Percentiles rank a stretch among this genome's conserved stretches.
phyloP scores from a whole-genome alignment of 257 asterid genomes.

The Solanum acaule region DNA sequence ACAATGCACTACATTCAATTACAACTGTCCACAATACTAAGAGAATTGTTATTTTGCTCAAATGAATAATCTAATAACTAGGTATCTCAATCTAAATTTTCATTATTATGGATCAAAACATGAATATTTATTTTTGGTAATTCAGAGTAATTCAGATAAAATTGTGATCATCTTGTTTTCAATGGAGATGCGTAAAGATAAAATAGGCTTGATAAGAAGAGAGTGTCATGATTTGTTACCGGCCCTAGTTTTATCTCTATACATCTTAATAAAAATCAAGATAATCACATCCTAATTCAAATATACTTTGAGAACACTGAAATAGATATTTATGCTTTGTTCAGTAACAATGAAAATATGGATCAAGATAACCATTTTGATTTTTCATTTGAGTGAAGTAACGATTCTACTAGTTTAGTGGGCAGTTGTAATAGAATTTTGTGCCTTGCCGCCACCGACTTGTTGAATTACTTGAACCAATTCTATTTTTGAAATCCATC shows the following conservation, averaged over 20 bases:
- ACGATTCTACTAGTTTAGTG: background rate
- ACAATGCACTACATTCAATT: background rate
- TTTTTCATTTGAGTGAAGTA: background rate
- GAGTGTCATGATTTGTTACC: background rate
- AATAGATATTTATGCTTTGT: background rate
- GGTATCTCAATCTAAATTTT: too few species aligned
- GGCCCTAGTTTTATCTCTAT: background rate
- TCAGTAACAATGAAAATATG: background rate
- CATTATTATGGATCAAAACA: too few species aligned
- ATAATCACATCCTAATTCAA: background rate
- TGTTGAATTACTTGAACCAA: background rate
- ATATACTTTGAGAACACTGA: background rate
- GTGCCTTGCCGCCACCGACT: background rate
- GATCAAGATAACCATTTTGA: background rate
- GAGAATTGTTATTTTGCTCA: background rate
- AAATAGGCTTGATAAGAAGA: too few species aligned
- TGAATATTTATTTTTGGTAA: too few species aligned
- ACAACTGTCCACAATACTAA: background rate
- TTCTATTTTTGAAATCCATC: background rate
- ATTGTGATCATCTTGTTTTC: too few species aligned
- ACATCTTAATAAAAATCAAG: background rate
- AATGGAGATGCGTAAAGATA: too few species aligned
- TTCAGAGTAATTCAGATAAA: too few species aligned
- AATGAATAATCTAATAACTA: too few species aligned
- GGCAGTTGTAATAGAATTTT: background rate